Conservation (phyloP, 1,284 basidiomycete species). For the Ceratobasidium sp. region DNA sequence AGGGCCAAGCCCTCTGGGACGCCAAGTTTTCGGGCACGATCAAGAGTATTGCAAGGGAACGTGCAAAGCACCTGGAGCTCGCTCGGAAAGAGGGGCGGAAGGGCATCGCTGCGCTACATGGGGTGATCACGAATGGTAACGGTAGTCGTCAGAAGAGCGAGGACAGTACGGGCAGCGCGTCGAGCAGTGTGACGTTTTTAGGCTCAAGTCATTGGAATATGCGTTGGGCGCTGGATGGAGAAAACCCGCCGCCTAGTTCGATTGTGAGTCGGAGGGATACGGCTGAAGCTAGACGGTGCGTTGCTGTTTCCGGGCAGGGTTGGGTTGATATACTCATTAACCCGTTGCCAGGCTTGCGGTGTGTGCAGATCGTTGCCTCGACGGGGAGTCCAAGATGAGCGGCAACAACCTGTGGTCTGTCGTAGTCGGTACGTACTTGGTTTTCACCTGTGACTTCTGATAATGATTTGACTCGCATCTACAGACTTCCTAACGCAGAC, state of each 20-base stretch:
- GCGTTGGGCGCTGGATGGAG: constrained; percentile 79
- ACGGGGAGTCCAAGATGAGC: constrained; percentile 63
- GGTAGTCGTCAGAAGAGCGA: constrained; percentile 45
- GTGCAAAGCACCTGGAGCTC: constrained; percentile 67
- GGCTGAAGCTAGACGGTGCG: constrained; percentile 73
- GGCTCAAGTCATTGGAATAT: constrained; percentile 60
- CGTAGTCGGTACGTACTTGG: constrained; percentile 55
- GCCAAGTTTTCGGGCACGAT: constrained; percentile 68
- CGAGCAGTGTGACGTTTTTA: constrained; percentile 66
- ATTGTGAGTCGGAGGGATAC: constrained; percentile 83
- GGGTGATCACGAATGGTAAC: constrained; percentile 13
- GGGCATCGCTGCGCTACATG: constrained; percentile 33
- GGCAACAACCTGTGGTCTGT: constrained; percentile 77
- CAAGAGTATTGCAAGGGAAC: constrained; percentile 68
- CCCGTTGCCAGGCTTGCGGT: constrained; percentile 26
- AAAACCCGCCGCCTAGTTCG: constrained; percentile 82
- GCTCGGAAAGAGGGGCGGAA: constrained; percentile 65
- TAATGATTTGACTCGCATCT: neutral
- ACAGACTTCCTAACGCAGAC: constrained; percentile 35
- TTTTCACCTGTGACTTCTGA: neutral
- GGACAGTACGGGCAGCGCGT: constrained; percentile 57
- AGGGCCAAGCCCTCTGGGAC: constrained; percentile 66
- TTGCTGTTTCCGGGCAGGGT: constrained; percentile 55
- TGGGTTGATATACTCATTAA: neutral
- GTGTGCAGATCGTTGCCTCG: constrained; percentile 68